Percentiles rank a stretch among this genome's conserved stretches.
Evolutionary conservation across 306 rosid genomes (phyloP).

Genomic region (Canavalia ensiformis): DNA sequence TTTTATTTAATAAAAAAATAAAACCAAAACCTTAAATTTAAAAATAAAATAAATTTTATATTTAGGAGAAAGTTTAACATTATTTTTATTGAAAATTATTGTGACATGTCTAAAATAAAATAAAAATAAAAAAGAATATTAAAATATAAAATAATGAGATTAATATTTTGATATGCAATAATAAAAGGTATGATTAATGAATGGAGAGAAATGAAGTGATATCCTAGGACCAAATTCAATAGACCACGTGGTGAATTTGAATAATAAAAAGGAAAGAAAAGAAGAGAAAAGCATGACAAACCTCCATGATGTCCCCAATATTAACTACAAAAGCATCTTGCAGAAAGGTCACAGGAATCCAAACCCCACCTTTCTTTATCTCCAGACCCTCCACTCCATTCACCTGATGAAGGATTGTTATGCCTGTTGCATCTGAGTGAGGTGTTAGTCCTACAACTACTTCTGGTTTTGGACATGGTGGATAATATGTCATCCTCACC

Average conservation of each 20-base stretch:
- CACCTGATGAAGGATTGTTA: conserved; percentile 75
- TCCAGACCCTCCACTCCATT: conserved; percentile 82
- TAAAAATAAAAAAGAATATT: too few relatives aligned
- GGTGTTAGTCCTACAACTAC: conserved; percentile 68
- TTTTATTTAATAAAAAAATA: too few relatives aligned
- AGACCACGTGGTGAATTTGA: conserved; percentile 44
- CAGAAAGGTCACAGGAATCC: conserved; percentile 70
- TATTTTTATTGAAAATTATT: too few relatives aligned
- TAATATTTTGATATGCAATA: background rate
- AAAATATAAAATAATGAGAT: too few relatives aligned
- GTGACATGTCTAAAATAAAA: too few relatives aligned
- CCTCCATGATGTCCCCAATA: conserved; percentile 88
- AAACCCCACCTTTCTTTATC: conserved; percentile 74
- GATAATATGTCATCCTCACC: conserved; percentile 78
- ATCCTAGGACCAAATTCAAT: conserved; percentile 41
- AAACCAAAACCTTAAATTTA: too few relatives aligned
- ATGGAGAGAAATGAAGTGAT: background rate
- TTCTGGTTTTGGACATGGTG: conserved; percentile 81
- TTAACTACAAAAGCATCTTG: conserved; percentile 70
- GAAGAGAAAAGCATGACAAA: conserved; percentile 42
- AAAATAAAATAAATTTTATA: too few relatives aligned
- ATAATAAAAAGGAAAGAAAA: background rate
- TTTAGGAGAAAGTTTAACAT: too few relatives aligned
- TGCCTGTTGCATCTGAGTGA: conserved; percentile 74
- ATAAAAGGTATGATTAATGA: background rate